Conservation (phyloP, 768 basidiomycete genomes). For the Bullera alba region DNA sequence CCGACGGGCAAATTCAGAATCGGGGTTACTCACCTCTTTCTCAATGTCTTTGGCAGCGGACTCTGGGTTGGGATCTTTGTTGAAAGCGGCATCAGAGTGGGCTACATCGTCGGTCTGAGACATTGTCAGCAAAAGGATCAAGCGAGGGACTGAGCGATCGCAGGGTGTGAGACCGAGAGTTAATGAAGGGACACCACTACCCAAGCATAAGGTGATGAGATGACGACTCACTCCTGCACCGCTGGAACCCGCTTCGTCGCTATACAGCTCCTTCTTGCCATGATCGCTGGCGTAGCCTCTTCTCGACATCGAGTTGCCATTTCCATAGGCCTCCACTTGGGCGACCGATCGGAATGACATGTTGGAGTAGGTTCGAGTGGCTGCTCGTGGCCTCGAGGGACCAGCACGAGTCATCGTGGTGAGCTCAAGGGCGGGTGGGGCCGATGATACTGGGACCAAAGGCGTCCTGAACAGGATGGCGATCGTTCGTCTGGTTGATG, state of each 20-base stretch:
- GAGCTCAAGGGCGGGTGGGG: constrained; percentile 24
- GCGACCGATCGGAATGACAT: constrained; percentile 9
- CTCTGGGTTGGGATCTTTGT: constrained; percentile 33
- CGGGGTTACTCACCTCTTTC: constrained; percentile 36
- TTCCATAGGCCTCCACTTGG: background rate
- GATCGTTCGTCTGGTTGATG: constrained; percentile 20
- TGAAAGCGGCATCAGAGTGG: constrained; percentile 41
- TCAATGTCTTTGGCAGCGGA: constrained; percentile 35
- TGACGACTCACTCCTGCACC: constrained; percentile 40
- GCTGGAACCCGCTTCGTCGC: constrained; percentile 37
- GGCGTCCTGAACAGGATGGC: constrained; percentile 27
- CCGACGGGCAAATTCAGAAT: background rate
- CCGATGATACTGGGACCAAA: constrained; percentile 20
- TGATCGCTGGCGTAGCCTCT: constrained; percentile 40
- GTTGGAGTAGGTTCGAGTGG: constrained; percentile 19
- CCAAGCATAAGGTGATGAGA: background rate
- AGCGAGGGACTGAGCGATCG: background rate
- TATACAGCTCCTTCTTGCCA: constrained; percentile 44
- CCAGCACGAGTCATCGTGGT: constrained; percentile 13
- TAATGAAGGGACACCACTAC: background rate
- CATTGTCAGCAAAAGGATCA: no score
- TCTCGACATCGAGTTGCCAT: background rate
- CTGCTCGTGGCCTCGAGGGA: constrained; percentile 23
- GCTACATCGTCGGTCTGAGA: constrained; percentile 43
- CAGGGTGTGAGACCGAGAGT: background rate